Percentiles rank a stretch among this genome's conserved stretches.
phyloP scores from a whole-genome alignment of 768 basidiomycete genomes.

The Suillus hirtellus region DNA sequence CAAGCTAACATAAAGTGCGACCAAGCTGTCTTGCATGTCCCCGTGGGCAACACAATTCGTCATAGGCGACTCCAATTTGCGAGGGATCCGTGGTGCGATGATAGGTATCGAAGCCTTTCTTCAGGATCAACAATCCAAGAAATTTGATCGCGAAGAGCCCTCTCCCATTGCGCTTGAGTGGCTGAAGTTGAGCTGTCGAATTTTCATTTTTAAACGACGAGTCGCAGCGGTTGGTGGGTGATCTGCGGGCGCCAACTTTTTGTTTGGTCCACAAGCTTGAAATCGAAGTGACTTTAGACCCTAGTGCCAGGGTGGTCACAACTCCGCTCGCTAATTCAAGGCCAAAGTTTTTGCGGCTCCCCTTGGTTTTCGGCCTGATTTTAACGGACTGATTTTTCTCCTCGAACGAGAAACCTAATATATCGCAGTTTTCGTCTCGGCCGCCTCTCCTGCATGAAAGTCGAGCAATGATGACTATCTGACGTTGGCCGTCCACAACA shows the following conservation, averaged over 20 bases:
- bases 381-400: background rate
- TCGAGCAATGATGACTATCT: background rate
- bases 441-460: background rate
- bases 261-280: conserved; percentile 4
- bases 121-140: conserved; percentile 4
- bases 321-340: conserved; percentile 7
- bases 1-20: conserved; percentile 1
- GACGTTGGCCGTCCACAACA: background rate
- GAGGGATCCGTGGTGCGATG: conserved; percentile 19
- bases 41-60: conserved; percentile 15
- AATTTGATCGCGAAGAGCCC: background rate
- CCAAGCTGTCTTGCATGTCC: conserved; percentile 19
- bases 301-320: background rate
- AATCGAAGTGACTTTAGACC: background rate
- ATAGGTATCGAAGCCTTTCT: conserved; percentile 18
- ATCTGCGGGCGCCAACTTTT: background rate
- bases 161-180: background rate
- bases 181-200: background rate
- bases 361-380: background rate
- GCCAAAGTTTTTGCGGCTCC: background rate
- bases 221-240: background rate
- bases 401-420: background rate
- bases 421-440: background rate
- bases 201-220: background rate
- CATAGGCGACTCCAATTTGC: conserved; percentile 10